Conservation (phyloP, 192 early-diverging fungal genomes). For the Coemansia furcata region DNA sequence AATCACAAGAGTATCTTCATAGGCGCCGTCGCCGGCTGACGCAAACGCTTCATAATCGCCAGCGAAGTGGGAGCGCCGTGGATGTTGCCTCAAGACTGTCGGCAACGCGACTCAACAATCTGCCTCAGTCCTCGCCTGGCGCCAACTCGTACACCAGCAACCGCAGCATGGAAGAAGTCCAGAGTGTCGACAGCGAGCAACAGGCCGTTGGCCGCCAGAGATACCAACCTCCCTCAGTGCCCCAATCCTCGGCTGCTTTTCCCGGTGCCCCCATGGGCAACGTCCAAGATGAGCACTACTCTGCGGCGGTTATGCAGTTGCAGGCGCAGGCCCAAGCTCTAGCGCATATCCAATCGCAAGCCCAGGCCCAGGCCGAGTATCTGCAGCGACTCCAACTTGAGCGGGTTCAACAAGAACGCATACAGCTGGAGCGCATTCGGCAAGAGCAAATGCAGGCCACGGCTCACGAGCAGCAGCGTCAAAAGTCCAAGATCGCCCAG, state of each 20-base stretch:
- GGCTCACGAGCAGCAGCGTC: conserved; percentile 35
- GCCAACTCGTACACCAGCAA: conserved; percentile 25
- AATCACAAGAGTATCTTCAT: conserved; percentile 50
- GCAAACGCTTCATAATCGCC: conserved; percentile 50
- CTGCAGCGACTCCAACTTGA: conserved; percentile 27
- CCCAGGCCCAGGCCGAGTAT: conserved; percentile 32
- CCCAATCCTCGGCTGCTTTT: conserved; percentile 2
- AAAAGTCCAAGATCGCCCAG: conserved; percentile 22
- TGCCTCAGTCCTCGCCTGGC: conserved; percentile 28
- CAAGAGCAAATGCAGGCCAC: conserved; percentile 13
- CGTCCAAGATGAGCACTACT: conserved; percentile 6
- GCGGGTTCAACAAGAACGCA: conserved; percentile 29
- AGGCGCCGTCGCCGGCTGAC: conserved; percentile 47
- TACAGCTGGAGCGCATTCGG: conserved; percentile 13
- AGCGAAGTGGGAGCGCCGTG: conserved; percentile 41
- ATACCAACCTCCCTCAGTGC: conserved; percentile 14
- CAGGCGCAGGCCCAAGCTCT: conserved; percentile 21
- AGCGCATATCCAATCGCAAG: conserved; percentile 19
- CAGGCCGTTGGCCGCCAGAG: neutral
- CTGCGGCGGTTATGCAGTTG: conserved; percentile 2
- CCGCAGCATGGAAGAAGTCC: conserved; percentile 28
- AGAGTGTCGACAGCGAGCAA: neutral
- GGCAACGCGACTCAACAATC: conserved; percentile 23
- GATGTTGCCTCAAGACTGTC: conserved; percentile 38
- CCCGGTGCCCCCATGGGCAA: conserved; percentile 5